phyloP scores from a whole-genome alignment of 371 early-diverging fungal genomes.

The Mortierella sp. region DNA sequence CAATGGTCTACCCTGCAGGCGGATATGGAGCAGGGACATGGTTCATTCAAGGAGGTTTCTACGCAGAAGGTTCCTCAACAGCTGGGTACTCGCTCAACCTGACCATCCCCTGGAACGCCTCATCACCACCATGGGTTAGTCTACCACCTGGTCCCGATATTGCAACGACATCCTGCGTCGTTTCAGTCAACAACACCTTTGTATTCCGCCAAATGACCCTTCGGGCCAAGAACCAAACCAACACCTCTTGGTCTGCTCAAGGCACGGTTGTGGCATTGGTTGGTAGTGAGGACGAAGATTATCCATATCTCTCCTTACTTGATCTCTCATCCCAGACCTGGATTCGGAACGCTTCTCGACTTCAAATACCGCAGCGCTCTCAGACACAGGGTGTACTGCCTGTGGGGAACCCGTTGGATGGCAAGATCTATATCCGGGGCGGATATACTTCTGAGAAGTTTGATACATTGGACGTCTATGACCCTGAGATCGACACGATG shows the following conservation, averaged over 20 bases:
- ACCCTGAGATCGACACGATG: slow-evolving; percentile 17
- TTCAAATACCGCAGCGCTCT: not conserved
- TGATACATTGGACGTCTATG: slow-evolving; percentile 31
- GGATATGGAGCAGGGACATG: slow-evolving; percentile 19
- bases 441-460: slow-evolving; percentile 13
- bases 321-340: slow-evolving; percentile 19
- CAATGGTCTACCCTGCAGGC: slow-evolving; percentile 17
- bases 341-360: slow-evolving; percentile 17
- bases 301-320: slow-evolving; percentile 14
- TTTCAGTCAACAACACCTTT: slow-evolving; percentile 10
- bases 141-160: slow-evolving; percentile 11
- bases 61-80: too few relatives aligned
- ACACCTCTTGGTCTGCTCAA: too few relatives aligned
- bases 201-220: not conserved
- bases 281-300: slow-evolving; percentile 11
- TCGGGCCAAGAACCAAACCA: too few relatives aligned
- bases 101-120: slow-evolving; percentile 14
- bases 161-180: slow-evolving; percentile 5
- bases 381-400: slow-evolving; percentile 7
- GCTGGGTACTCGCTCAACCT: slow-evolving; percentile 19
- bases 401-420: slow-evolving; percentile 21
- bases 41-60: slow-evolving; percentile 27
- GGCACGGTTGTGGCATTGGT: slow-evolving; percentile 10
- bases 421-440: slow-evolving; percentile 35
- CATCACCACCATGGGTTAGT: slow-evolving; percentile 13